phyloP scores from a whole-genome alignment of 78 protist genomes.

The Dictyostelium citrinum region DNA sequence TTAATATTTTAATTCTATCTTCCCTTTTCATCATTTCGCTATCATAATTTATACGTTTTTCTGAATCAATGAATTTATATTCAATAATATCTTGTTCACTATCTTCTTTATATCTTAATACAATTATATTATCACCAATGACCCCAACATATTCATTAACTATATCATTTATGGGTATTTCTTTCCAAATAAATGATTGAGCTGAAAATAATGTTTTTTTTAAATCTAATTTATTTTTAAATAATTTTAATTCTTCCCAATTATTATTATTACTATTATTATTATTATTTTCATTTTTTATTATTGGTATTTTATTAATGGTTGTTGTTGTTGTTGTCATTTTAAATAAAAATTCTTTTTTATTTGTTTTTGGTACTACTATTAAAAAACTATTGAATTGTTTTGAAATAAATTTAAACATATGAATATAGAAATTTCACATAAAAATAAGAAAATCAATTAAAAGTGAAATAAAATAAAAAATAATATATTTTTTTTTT shows the following conservation, averaged over 20 bases:
- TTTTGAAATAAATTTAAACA: neutral
- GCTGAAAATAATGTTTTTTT: conserved; percentile 54
- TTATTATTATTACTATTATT: neutral
- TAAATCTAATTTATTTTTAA: conserved; percentile 13
- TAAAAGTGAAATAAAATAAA: too few relatives aligned
- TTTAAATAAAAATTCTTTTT: neutral
- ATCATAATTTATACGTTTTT: neutral
- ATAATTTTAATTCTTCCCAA: conserved; percentile 45
- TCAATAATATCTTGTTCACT: neutral
- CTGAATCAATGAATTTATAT: conserved; percentile 7
- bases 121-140: neutral
- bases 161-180: too few relatives aligned
- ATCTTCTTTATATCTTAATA: neutral
- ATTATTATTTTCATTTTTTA: neutral
- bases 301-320: neutral
- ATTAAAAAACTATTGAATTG: neutral
- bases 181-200: conserved; percentile 53
- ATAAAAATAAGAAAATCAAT: neutral
- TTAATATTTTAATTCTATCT: neutral
- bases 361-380: neutral
- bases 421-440: neutral
- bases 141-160: conserved; percentile 2
- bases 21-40: neutral
- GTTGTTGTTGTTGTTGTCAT: too few relatives aligned
- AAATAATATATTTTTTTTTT: too few relatives aligned